A percentile compares a stretch with the other conserved stretches of the same genome.
Conservation (phyloP, 1,284 basidiomycete species). For the Apiotrichum gamsii region DNA sequence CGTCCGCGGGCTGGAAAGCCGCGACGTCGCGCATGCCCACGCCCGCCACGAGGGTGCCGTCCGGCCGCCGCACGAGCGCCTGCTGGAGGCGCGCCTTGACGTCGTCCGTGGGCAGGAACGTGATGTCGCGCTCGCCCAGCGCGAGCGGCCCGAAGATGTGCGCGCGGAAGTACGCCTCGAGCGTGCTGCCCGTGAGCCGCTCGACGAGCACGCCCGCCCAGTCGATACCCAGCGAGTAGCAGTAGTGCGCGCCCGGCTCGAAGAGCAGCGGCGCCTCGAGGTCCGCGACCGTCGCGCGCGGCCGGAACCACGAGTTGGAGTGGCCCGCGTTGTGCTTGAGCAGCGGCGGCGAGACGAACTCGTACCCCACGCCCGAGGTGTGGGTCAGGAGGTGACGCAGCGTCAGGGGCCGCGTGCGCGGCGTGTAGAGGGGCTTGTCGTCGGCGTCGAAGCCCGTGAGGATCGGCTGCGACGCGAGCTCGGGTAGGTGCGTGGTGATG, state of each 20-base stretch:
- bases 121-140: conserved; percentile 18
- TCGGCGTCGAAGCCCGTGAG: conserved; percentile 29
- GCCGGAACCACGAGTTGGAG: conserved; percentile 3
- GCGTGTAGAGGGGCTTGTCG: conserved; percentile 16
- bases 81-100: conserved; percentile 19
- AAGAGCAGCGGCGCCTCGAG: conserved; percentile 24
- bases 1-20: background rate
- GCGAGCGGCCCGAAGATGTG: conserved; percentile 37
- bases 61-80: background rate
- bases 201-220: conserved; percentile 37
- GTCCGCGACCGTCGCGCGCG: conserved; percentile 12
- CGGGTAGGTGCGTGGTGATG: conserved; percentile 29
- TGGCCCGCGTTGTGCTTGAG: background rate
- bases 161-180: conserved; percentile 36
- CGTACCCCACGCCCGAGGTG: conserved; percentile 18
- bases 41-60: conserved; percentile 9
- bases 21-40: conserved; percentile 9
- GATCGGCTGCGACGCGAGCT: conserved; percentile 26
- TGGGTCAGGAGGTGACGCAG: conserved; percentile 38
- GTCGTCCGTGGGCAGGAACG: conserved; percentile 29
- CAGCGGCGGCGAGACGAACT: conserved; percentile 2
- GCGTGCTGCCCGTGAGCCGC: conserved; percentile 28
- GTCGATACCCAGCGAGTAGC: conserved; percentile 37
- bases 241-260: conserved; percentile 33
- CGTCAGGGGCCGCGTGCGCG: conserved; percentile 30